Evolutionary conservation across 1,139 yeast genomes (phyloP), one percentile per base, ranked within the genome.

Genomic region (Eremothecium gossypii): DNA sequence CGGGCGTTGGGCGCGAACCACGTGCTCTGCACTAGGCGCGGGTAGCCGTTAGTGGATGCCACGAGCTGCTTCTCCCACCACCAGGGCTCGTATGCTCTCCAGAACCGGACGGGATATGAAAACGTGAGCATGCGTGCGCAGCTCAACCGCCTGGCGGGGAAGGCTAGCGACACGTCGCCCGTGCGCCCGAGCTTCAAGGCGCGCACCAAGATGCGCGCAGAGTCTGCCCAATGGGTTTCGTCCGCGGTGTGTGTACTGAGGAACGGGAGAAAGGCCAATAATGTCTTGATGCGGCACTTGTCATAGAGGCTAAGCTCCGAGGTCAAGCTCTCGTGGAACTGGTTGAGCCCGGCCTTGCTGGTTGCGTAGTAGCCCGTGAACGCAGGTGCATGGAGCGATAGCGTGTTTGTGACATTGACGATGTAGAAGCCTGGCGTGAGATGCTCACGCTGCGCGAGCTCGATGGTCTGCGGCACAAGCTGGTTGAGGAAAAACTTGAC

Each of bases 291-390:
- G 8, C 35, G 17, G 12, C 27, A 29, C 13, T 36, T 30, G 14
- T 35, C 28, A 7, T 33, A 35, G 8, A 28, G 29, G 7, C 34
- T 28, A 8, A 49, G 37, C 28, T 55, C 60, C 6, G 55, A 53
- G 9, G 51, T 42, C n/a, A 55, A 38, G 1, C 56, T 50, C 41
- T 55, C 58, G 39, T 54, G 58, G 30, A 51, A 52, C 33, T 53
- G 58, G 30, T 51, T 49, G 28, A 55, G 30, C 8, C 53, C 60
- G 2, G 52, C 50, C 36, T 56, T 54, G 1, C 56, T 45, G 2
- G 54, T 45, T 9, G 47, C 41, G 27, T 47, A 47, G 8, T 43
- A 45, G 12, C 44, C 40, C 8, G 48, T 48, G 30, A 32, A 40
- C 8, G 38, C 48, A 26, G 44, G 48, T 10, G 40, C 39, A 9